A percentile compares a stretch with the other conserved stretches of the same genome.
Conservation (phyloP, 2,329 filamentous ascomycete species). For the Xylaria arbuscula region DNA sequence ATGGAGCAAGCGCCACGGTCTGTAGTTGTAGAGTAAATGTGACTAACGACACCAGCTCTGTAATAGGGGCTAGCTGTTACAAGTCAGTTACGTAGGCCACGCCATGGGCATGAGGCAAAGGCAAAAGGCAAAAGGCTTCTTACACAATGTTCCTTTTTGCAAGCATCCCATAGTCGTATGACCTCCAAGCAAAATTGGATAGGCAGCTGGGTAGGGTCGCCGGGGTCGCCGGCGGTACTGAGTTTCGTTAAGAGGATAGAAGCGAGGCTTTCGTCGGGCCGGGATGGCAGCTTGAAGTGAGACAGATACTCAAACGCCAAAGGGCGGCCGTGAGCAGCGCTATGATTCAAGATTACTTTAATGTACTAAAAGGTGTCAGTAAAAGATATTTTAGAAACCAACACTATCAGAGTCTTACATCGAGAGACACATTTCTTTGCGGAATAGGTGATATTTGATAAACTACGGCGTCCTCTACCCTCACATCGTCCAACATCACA, state of each 20-base stretch:
- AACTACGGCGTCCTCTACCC: conserved; percentile 23
- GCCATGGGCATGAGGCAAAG: neutral
- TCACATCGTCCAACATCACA: conserved; percentile 51
- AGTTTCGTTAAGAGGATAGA: conserved; percentile 75
- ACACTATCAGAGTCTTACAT: conserved; percentile 53
- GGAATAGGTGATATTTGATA: conserved; percentile 29
- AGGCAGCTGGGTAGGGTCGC: conserved; percentile 65
- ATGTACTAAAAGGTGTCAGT: conserved; percentile 60
- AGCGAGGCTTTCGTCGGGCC: conserved; percentile 70
- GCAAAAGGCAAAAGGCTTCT: conserved; percentile 38
- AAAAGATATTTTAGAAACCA: neutral
- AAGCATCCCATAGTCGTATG: conserved; percentile 75
- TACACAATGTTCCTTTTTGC: conserved; percentile 67
- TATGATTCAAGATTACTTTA: conserved; percentile 73
- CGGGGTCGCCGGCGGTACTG: conserved; percentile 64
- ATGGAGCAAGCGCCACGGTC: conserved; percentile 66
- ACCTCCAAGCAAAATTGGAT: conserved; percentile 73
- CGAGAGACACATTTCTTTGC: conserved; percentile 52
- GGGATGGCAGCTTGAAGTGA: conserved; percentile 72
- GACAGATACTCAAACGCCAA: conserved; percentile 76
- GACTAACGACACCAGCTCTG: conserved; percentile 72
- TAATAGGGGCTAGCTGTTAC: conserved; percentile 68
- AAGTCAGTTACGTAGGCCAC: conserved; percentile 14
- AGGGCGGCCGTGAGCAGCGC: conserved; percentile 63
- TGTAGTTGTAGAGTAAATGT: conserved; percentile 72